Percentiles rank a stretch among this genome's conserved stretches.
These are phyloP conservation scores for Phytopythium vexans DNA, from an alignment of 352 stramenopile species.

Conservation along the genomic window DNA sequence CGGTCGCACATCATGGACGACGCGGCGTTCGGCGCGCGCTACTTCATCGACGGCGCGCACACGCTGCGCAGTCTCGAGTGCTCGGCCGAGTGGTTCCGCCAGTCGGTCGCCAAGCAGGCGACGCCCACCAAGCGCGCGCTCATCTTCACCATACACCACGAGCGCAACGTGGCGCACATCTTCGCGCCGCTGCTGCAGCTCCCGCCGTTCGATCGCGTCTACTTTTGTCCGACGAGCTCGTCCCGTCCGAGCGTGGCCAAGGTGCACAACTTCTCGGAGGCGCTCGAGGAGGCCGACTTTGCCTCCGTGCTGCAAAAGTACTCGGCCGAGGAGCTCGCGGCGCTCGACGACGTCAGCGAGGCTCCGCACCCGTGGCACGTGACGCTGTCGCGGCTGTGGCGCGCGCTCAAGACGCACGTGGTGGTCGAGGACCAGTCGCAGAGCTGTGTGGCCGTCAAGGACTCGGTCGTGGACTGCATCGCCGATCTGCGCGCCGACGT, in stretches of 20 bases:
- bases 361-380: constrained; percentile 53
- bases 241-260: constrained; percentile 63
- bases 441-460: constrained; percentile 36
- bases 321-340: constrained; percentile 34
- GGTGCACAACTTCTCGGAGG: constrained; percentile 65
- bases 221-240: constrained; percentile 70
- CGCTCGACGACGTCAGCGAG: constrained; percentile 36
- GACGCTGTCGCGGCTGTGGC: constrained; percentile 55
- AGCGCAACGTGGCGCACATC: constrained; percentile 71
- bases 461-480: constrained; percentile 63
- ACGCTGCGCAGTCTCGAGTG: constrained; percentile 77
- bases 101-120: constrained; percentile 13
- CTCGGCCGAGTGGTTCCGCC: constrained; percentile 69
- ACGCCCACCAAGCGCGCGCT: constrained; percentile 36
- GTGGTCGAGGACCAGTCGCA: constrained; percentile 20
- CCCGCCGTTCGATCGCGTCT: constrained; percentile 66
- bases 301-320: constrained; percentile 38
- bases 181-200: constrained; percentile 51
- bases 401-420: constrained; percentile 37
- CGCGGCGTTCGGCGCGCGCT: constrained; percentile 30
- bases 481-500: constrained; percentile 37
- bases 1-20: constrained; percentile 66
- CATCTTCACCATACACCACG: constrained; percentile 83
- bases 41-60: constrained; percentile 89
- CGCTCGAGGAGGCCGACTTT: constrained; percentile 33